Conservation (phyloP, 1,284 basidiomycete genomes). For the Sporisorium exsertum region DNA sequence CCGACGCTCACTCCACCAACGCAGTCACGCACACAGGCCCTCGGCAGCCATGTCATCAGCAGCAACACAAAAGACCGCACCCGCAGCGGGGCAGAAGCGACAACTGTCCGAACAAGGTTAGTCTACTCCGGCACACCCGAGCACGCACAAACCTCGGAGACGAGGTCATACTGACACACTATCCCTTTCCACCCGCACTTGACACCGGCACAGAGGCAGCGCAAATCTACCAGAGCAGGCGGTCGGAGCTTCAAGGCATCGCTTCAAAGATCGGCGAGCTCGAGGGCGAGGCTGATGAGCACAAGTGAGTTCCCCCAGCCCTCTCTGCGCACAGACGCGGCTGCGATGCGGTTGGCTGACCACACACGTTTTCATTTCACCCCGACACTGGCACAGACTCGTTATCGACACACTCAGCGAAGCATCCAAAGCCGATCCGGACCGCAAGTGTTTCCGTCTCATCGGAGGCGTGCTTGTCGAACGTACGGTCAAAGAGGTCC, state of each 20-base stretch:
- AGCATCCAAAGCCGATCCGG: slow-evolving; percentile 76
- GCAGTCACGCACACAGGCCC: background rate
- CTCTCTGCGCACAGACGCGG: background rate
- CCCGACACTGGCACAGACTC: slow-evolving; percentile 74
- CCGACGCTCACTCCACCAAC: background rate
- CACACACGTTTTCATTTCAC: background rate
- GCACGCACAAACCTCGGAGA: too few relatives aligned
- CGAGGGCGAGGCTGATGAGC: slow-evolving; percentile 67
- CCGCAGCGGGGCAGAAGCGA: slow-evolving; percentile 29
- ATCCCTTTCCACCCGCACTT: background rate
- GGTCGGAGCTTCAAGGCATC: slow-evolving; percentile 64
- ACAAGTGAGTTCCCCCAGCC: slow-evolving; percentile 61
- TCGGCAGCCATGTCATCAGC: slow-evolving; percentile 25
- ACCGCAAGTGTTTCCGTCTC: slow-evolving; percentile 93
- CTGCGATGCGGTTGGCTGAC: background rate
- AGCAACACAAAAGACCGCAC: slow-evolving; percentile 32
- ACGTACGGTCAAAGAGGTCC: slow-evolving; percentile 93
- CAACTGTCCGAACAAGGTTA: slow-evolving; percentile 48
- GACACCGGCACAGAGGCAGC: slow-evolving; percentile 45
- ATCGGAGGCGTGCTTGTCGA: slow-evolving; percentile 97
- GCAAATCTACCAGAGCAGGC: slow-evolving; percentile 53
- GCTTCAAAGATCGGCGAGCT: slow-evolving; percentile 67
- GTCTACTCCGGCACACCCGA: background rate
- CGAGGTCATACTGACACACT: background rate
- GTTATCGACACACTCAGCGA: slow-evolving; percentile 86